Evolutionary conservation across 2,329 filamentous ascomycete genomes (phyloP), one percentile per base, ranked within the genome.

Genomic region (Daldinia sp.): DNA sequence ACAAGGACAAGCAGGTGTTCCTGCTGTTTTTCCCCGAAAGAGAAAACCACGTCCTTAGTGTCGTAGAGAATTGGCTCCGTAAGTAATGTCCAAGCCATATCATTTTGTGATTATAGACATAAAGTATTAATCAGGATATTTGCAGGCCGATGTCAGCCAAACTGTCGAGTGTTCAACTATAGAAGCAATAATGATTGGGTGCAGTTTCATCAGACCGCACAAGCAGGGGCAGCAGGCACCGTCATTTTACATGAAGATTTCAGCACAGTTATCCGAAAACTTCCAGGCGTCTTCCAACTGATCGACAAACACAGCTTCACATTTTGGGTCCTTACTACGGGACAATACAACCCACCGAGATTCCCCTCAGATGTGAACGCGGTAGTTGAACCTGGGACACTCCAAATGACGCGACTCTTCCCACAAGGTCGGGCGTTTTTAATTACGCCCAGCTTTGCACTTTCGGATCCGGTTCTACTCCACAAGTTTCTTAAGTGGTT

Each of bases 391-490:
- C 72, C 78, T 0, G 78, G 77, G 0, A 73, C 73, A 15, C 68
- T 81, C 4, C 72, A 68, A 6, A 62, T 79, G 30, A 80, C 74
- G 1, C 75, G 75, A 2, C 67, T 85, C 2, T 82, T 85, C 53
- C 81, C 82, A 2, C 70, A 74, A 19, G 80, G 82, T 0, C 74
- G 77, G 5, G 80, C 75, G 3, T 75, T 84, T n/a, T 68, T 84
- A 0, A 69, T 85, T 3, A 83, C 82, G 0, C 82, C 82, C 3
- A 84, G 82, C 64, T 83, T 85, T 49, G 71, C 80, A 1, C 72
- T 83, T 9, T 78, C 80, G 0, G 80, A 84, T 51, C 82, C 83
- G 1, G 67, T 69, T 2, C 75, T 71, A 21, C 70, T 79, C 1
- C 73, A 72, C 27, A 66, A 73, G 0, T 71, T 84, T 19, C 58